These are phyloP conservation scores for Tothia fuscella DNA, from an alignment of 2,329 filamentous ascomycete genomes.

Conservation along the genomic window DNA sequence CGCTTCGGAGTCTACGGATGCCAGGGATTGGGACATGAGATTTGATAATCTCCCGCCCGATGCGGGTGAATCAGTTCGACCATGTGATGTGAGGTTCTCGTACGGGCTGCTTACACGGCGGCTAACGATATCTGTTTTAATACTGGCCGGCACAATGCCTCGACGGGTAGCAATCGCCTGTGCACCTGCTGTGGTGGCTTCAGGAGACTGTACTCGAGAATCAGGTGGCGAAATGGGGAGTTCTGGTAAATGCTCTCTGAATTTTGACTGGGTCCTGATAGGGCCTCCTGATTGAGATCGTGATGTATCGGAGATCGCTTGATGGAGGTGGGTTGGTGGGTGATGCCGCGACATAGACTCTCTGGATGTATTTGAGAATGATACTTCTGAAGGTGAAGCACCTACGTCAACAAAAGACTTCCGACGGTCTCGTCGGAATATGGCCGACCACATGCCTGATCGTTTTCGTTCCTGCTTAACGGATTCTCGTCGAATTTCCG, in stretches of 20 bases:
- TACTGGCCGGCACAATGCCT: conserved; percentile 26
- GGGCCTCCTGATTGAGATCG: conserved; percentile 46
- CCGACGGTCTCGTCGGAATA: conserved; percentile 57
- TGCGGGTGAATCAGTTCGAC: conserved; percentile 20
- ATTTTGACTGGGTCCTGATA: conserved; percentile 76
- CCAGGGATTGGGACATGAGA: conserved; percentile 66
- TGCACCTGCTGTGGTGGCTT: conserved; percentile 38
- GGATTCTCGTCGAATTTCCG: conserved; percentile 19
- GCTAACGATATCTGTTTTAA: conserved; percentile 8
- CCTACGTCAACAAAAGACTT: conserved; percentile 32
- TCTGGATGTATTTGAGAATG: conserved; percentile 77
- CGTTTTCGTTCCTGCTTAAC: background rate
- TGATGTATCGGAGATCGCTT: conserved; percentile 19
- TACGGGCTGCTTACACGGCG: conserved; percentile 9
- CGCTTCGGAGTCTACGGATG: conserved; percentile 87
- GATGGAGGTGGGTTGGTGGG: conserved; percentile 36
- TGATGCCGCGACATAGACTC: conserved; percentile 63
- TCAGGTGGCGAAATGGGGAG: conserved; percentile 75
- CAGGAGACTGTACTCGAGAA: conserved; percentile 68
- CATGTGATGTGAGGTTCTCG: conserved; percentile 19
- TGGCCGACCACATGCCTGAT: conserved; percentile 42
- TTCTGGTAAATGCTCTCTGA: conserved; percentile 84
- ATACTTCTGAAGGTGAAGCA: conserved; percentile 51
- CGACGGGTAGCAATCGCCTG: conserved; percentile 30
- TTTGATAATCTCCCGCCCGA: conserved; percentile 19